Evolutionary conservation across 495 filamentous ascomycete genomes (phyloP).

Genomic region (Aeminium ludgeri): DNA sequence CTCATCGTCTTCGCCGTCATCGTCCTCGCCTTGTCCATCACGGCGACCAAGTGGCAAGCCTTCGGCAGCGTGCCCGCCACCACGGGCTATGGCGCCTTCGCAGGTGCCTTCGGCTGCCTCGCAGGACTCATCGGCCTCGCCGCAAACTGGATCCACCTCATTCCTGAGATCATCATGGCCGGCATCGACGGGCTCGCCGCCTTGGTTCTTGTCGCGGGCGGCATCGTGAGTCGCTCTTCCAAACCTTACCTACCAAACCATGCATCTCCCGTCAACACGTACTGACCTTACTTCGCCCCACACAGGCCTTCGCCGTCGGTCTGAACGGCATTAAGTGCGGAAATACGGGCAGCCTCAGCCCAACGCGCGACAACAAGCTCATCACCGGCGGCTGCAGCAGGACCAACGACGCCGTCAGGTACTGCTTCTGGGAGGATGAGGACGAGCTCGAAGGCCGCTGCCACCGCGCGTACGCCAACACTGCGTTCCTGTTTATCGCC

Average conservation of each 20-base stretch:
- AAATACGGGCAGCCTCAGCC: neutral
- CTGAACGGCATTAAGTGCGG: slow-evolving; percentile 1
- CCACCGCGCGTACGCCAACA: slow-evolving; percentile 2
- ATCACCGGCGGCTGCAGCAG: slow-evolving; percentile 4
- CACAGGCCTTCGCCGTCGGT: slow-evolving; percentile 2
- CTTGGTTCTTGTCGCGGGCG: slow-evolving; percentile 4
- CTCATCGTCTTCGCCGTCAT: slow-evolving; percentile 15
- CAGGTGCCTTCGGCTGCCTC: slow-evolving; percentile 6
- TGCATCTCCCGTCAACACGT: neutral
- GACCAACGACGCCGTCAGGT: neutral
- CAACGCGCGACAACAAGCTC: neutral
- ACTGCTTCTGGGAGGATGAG: neutral
- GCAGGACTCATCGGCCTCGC: slow-evolving; percentile 4
- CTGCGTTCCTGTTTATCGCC: slow-evolving; percentile 8
- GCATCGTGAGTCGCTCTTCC: slow-evolving; percentile 2
- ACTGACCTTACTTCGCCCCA: too few relatives aligned
- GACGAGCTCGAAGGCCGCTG: slow-evolving; percentile 2
- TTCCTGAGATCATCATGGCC: slow-evolving; percentile 1
- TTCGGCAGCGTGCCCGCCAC: slow-evolving; percentile 5
- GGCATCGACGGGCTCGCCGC: slow-evolving; percentile 4
- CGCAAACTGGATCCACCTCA: neutral
- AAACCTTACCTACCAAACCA: too few relatives aligned
- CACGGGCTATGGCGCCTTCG: slow-evolving; percentile 8
- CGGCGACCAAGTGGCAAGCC: slow-evolving; percentile 5
- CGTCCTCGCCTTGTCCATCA: slow-evolving; percentile 10